Percentiles rank a stretch among this genome's conserved stretches.
Evolutionary conservation across 495 filamentous ascomycete genomes (phyloP).

Genomic region (Hyaloscypha bicolor): DNA sequence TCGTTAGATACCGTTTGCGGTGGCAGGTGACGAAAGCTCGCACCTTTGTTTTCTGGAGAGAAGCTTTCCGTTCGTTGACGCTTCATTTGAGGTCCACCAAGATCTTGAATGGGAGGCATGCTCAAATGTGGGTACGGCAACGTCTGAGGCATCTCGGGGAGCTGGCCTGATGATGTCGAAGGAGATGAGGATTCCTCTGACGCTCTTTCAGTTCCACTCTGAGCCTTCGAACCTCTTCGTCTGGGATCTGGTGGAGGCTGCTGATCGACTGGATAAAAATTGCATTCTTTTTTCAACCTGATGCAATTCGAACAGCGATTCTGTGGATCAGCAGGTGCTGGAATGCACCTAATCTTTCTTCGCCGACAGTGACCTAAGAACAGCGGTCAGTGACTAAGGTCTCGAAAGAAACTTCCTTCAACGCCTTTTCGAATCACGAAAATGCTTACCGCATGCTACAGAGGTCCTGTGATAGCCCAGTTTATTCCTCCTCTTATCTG

Average conservation of each 20-base stretch:
- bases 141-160: constrained; percentile 45
- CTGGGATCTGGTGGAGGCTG: constrained; percentile 55
- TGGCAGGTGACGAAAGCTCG: constrained; percentile 3
- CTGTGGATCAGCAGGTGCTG: constrained; percentile 71
- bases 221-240: constrained; percentile 30
- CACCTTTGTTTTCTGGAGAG: constrained; percentile 35
- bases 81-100: constrained; percentile 49
- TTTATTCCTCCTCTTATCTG: constrained; percentile 93
- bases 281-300: constrained; percentile 92
- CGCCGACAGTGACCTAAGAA: constrained; percentile 84
- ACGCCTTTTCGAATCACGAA: not conserved
- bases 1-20: constrained; percentile 12
- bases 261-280: constrained; percentile 91
- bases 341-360: constrained; percentile 92
- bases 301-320: constrained; percentile 96
- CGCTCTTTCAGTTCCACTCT: constrained; percentile 33
- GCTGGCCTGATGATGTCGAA: constrained; percentile 45
- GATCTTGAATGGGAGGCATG: constrained; percentile 51
- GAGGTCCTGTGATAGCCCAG: constrained; percentile 96
- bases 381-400: constrained; percentile 20
- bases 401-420: not conserved
- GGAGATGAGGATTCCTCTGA: constrained; percentile 52
- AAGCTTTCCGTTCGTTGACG: constrained; percentile 34
- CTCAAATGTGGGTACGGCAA: constrained; percentile 45
- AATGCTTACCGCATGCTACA: constrained; percentile 89